A percentile compares a stretch with the other conserved stretches of the same genome.
Evolutionary conservation across 495 filamentous ascomycete genomes (phyloP).

Genomic region (Aspergillus sparsus): DNA sequence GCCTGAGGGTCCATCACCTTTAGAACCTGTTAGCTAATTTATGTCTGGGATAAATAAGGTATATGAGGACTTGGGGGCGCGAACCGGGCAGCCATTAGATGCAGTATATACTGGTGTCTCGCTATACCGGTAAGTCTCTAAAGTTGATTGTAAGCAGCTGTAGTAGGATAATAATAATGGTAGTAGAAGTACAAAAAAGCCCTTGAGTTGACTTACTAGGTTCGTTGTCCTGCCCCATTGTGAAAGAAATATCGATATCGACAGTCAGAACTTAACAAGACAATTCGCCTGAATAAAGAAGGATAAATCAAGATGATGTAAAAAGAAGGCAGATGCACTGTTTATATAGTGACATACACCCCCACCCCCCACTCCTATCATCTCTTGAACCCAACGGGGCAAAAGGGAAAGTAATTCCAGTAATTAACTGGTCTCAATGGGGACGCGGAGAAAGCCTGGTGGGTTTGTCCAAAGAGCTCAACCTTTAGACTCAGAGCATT

Average conservation of each 20-base stretch:
- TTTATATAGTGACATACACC: slow-evolving; percentile 12
- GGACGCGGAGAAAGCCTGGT: too few relatives aligned
- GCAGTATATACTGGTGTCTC: slow-evolving; percentile 62
- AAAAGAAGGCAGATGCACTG: slow-evolving; percentile 13
- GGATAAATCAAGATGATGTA: too few relatives aligned
- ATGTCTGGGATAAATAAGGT: not conserved
- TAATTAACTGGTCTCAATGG: too few relatives aligned
- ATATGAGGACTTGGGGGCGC: not conserved
- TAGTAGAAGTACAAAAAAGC: not conserved
- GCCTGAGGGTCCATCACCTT: slow-evolving; percentile 58
- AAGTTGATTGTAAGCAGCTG: not conserved
- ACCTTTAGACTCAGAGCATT: too few relatives aligned
- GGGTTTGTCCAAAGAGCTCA: too few relatives aligned
- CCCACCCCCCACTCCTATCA: too few relatives aligned
- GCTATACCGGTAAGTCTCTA: slow-evolving; percentile 55
- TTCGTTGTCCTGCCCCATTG: slow-evolving; percentile 42
- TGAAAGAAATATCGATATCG: slow-evolving; percentile 10
- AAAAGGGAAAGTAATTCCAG: too few relatives aligned
- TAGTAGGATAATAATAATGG: not conserved
- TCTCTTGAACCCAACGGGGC: too few relatives aligned
- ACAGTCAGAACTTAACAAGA: slow-evolving; percentile 3
- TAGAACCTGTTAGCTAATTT: slow-evolving; percentile 1
- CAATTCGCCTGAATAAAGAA: not conserved
- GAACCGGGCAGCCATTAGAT: slow-evolving; percentile 58
- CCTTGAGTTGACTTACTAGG: slow-evolving; percentile 28